Conservation (phyloP, 768 basidiomycete genomes). For the Boletus rubropictus region DNA sequence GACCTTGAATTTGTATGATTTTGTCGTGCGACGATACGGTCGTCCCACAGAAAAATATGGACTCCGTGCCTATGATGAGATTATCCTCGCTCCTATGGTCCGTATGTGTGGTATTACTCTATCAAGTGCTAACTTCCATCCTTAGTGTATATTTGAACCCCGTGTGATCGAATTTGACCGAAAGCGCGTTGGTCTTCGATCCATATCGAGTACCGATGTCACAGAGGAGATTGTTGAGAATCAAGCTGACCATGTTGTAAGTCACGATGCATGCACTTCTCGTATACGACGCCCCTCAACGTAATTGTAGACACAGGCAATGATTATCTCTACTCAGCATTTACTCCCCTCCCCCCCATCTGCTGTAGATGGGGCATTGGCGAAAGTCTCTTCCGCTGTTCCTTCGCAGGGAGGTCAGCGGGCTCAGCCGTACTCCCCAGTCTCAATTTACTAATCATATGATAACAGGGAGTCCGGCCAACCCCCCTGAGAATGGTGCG, state of each 20-base stretch:
- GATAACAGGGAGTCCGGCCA: constrained; percentile 19
- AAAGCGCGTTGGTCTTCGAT: constrained; percentile 50
- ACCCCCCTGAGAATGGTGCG: constrained; percentile 21
- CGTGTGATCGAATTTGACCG: constrained; percentile 85
- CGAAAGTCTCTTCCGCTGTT: constrained; percentile 18
- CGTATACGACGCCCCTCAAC: constrained; percentile 2
- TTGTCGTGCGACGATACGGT: constrained; percentile 74
- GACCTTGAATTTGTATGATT: constrained; percentile 85
- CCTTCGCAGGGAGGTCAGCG: constrained; percentile 27
- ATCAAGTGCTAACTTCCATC: not conserved
- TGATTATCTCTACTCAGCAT: constrained; percentile 87
- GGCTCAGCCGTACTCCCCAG: not conserved
- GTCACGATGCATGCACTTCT: constrained; percentile 11
- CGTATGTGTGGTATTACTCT: constrained; percentile 15
- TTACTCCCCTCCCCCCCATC: constrained; percentile 44
- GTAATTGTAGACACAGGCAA: constrained; percentile 67
- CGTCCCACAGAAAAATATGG: constrained; percentile 81
- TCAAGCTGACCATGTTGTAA: constrained; percentile 48
- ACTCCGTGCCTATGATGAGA: constrained; percentile 89
- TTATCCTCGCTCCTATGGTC: constrained; percentile 92
- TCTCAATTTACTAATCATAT: not conserved
- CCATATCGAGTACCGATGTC: constrained; percentile 51
- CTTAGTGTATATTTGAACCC: constrained; percentile 87
- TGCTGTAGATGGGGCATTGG: constrained; percentile 21
- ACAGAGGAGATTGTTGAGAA: constrained; percentile 71